Evolutionary conservation across 331 rosid genomes (phyloP).

Genomic region (Rhamnella rubrinervis): DNA sequence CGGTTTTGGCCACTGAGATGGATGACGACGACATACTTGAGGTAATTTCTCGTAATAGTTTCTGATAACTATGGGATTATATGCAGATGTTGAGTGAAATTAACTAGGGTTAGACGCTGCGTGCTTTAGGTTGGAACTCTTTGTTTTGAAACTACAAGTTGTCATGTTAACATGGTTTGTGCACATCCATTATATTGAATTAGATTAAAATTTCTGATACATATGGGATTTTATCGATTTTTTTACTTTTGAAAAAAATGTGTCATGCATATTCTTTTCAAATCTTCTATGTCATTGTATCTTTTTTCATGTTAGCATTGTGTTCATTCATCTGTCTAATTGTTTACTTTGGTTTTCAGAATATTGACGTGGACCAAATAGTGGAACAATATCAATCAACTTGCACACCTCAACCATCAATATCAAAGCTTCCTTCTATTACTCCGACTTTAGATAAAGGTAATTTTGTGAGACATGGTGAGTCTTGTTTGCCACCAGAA

Average conservation of each 20-base stretch:
- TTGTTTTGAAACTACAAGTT: not conserved
- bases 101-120: not conserved
- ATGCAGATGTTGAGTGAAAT: slow-evolving; percentile 19
- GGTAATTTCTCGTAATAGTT: slow-evolving; percentile 42
- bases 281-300: slow-evolving; percentile 3
- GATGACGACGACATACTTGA: slow-evolving; percentile 65
- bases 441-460: slow-evolving; percentile 52
- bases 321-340: slow-evolving; percentile 26
- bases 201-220: not conserved
- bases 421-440: slow-evolving; percentile 63
- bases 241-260: not conserved
- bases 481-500: slow-evolving; percentile 55
- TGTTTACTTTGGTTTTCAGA: slow-evolving; percentile 43
- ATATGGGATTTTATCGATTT: not conserved
- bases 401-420: slow-evolving; percentile 76
- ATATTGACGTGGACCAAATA: slow-evolving; percentile 88
- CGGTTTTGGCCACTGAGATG: slow-evolving; percentile 32
- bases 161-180: not conserved
- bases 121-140: not conserved
- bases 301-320: slow-evolving; percentile 18
- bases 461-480: slow-evolving; percentile 43
- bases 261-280: not conserved
- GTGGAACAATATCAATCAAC: slow-evolving; percentile 85
- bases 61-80: slow-evolving; percentile 5
- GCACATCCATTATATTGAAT: not conserved